Percentiles rank a stretch among this genome's conserved stretches.
Conservation (phyloP, 306 rosid genomes). For the Trichosanthes cucumerina region DNA sequence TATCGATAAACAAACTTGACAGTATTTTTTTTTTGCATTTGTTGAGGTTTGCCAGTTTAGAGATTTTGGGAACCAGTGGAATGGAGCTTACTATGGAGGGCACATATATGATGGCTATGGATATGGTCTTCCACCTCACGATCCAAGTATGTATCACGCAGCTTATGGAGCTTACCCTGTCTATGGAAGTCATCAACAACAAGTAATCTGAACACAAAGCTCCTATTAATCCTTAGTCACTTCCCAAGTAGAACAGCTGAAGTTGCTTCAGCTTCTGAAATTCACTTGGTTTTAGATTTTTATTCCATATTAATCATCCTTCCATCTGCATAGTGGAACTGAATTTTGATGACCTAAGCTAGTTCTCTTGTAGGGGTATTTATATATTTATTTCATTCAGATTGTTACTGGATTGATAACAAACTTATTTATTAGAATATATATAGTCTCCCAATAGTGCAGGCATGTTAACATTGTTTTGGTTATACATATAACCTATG, state of each 20-base stretch:
- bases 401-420: background rate
- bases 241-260: slow-evolving; percentile 3
- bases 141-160: slow-evolving; percentile 65
- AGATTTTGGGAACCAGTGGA: slow-evolving; percentile 69
- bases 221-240: background rate
- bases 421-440: background rate
- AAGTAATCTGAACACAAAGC: slow-evolving; percentile 58
- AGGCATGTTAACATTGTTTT: background rate
- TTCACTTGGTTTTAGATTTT: slow-evolving; percentile 6
- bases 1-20: slow-evolving; percentile 11
- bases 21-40: slow-evolving; percentile 3
- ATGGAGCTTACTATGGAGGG: slow-evolving; percentile 67
- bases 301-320: background rate
- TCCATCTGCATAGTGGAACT: slow-evolving; percentile 11
- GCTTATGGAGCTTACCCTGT: slow-evolving; percentile 83
- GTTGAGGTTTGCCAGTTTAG: slow-evolving; percentile 42
- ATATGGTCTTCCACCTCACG: slow-evolving; percentile 66
- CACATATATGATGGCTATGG: slow-evolving; percentile 83
- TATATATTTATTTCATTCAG: slow-evolving; percentile 6
- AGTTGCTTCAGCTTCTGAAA: background rate
- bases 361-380: slow-evolving; percentile 4
- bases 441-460: background rate
- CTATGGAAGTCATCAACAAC: slow-evolving; percentile 86
- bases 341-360: slow-evolving; percentile 10
- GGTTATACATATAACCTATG: background rate